These are phyloP conservation scores for Rubia balearica DNA, from an alignment of 305 asterid genomes.

Conservation along the genomic window DNA sequence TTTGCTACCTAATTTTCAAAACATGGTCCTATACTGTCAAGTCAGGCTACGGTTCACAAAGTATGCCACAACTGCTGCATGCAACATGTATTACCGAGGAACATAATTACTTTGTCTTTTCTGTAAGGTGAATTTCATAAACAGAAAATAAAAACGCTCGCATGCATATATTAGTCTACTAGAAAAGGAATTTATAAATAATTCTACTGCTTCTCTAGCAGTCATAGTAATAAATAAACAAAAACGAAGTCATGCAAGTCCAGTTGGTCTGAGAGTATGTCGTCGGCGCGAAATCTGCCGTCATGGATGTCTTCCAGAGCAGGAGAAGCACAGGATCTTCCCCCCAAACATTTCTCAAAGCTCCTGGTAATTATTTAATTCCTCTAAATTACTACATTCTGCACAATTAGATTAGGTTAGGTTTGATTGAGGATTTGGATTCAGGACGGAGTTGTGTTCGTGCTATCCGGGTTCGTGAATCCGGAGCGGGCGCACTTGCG, in stretches of 20 bases:
- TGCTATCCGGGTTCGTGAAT: constrained; percentile 87
- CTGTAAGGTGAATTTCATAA: too few species aligned
- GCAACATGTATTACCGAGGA: too few species aligned
- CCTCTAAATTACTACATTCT: background rate
- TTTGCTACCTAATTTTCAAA: too few species aligned
- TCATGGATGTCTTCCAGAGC: constrained; percentile 83
- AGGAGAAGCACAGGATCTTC: background rate
- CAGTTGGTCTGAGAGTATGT: background rate
- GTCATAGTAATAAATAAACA: too few species aligned
- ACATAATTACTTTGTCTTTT: too few species aligned
- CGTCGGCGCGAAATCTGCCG: constrained; percentile 53
- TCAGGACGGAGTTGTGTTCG: constrained; percentile 80
- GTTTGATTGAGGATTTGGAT: constrained; percentile 19
- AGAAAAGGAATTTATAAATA: too few species aligned
- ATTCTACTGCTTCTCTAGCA: too few species aligned
- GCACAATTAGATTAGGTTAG: background rate
- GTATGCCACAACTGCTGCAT: too few species aligned
- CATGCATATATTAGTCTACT: too few species aligned
- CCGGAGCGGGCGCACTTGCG: constrained; percentile 73
- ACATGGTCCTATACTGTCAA: too few species aligned
- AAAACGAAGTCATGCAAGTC: background rate
- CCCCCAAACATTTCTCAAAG: constrained; percentile 33
- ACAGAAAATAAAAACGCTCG: too few species aligned
- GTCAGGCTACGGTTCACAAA: too few species aligned
- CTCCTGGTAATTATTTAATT: constrained; percentile 43